Evolutionary conservation across 495 filamentous ascomycete species (phyloP).

Genomic region (Trichoderma asperelloides): DNA sequence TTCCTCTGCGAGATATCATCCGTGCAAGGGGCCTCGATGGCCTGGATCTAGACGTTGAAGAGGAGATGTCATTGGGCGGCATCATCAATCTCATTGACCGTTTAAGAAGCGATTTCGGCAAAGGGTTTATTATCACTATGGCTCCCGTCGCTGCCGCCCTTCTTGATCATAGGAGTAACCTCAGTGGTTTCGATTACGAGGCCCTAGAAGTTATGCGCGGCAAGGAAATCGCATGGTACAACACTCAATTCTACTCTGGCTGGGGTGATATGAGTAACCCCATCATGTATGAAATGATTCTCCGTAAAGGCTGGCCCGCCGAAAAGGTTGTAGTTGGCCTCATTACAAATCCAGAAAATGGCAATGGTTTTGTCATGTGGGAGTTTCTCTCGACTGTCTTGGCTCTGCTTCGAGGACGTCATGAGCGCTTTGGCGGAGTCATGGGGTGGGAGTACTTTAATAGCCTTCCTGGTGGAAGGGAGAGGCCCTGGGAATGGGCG

Average conservation of each 20-base stretch:
- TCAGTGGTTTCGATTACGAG: constrained; percentile 70
- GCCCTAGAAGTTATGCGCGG: constrained; percentile 59
- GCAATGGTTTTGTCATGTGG: constrained; percentile 36
- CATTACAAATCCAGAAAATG: constrained; percentile 67
- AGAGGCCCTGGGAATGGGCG: constrained; percentile 62
- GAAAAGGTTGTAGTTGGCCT: constrained; percentile 59
- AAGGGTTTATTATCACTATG: constrained; percentile 63
- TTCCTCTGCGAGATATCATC: constrained; percentile 51
- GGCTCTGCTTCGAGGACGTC: constrained; percentile 25
- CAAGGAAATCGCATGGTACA: constrained; percentile 67
- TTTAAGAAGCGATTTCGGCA: constrained; percentile 62
- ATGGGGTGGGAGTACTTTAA: constrained; percentile 91
- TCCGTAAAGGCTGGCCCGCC: constrained; percentile 54
- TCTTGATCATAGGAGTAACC: constrained; percentile 39
- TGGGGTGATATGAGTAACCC: constrained; percentile 57
- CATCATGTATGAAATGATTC: constrained; percentile 53
- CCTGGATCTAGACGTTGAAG: constrained; percentile 78
- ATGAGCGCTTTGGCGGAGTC: constrained; percentile 57
- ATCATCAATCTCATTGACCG: constrained; percentile 62
- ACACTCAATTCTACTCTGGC: constrained; percentile 78
- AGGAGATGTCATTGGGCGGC: constrained; percentile 61
- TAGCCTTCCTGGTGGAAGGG: constrained; percentile 48
- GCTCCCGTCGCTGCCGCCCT: constrained; percentile 72
- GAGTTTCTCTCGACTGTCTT: constrained; percentile 26
- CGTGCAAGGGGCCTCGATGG: constrained; percentile 52